Evolutionary conservation across 768 basidiomycete species (phyloP).

Genomic region (Lactifluus hygrophoroides): DNA sequence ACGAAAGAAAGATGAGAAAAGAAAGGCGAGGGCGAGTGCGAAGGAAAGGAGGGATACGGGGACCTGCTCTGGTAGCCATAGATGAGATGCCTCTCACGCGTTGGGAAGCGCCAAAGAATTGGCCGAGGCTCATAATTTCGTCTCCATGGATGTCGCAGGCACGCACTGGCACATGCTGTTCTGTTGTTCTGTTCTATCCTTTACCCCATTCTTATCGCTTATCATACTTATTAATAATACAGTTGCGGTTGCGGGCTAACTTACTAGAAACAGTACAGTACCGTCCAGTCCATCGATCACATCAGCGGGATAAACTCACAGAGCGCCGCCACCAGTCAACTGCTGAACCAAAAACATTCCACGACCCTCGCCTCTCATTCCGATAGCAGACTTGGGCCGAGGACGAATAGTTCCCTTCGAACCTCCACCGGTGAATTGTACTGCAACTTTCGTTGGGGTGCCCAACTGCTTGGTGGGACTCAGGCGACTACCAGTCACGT

Average conservation of each 20-base stretch:
- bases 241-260: not conserved
- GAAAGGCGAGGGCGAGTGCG: not conserved
- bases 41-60: not conserved
- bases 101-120: not conserved
- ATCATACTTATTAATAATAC: constrained; percentile 12
- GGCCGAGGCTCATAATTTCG: not conserved
- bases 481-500: constrained; percentile 59
- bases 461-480: constrained; percentile 60
- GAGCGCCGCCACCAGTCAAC: constrained; percentile 52
- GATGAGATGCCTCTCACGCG: not conserved
- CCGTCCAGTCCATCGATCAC: not conserved
- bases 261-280: too few species aligned
- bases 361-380: constrained; percentile 65
- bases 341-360: constrained; percentile 73
- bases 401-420: constrained; percentile 32
- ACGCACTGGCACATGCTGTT: not conserved
- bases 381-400: constrained; percentile 72
- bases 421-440: constrained; percentile 29
- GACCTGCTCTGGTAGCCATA: not conserved
- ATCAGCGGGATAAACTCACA: constrained; percentile 1
- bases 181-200: not conserved
- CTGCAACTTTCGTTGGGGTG: constrained; percentile 67
- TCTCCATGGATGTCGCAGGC: not conserved
- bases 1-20: not conserved
- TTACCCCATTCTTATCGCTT: not conserved